Evolutionary conservation across 2,329 filamentous ascomycete species (phyloP), one percentile per base, ranked within the genome.

Genomic region (Chaetomium strumarium): DNA sequence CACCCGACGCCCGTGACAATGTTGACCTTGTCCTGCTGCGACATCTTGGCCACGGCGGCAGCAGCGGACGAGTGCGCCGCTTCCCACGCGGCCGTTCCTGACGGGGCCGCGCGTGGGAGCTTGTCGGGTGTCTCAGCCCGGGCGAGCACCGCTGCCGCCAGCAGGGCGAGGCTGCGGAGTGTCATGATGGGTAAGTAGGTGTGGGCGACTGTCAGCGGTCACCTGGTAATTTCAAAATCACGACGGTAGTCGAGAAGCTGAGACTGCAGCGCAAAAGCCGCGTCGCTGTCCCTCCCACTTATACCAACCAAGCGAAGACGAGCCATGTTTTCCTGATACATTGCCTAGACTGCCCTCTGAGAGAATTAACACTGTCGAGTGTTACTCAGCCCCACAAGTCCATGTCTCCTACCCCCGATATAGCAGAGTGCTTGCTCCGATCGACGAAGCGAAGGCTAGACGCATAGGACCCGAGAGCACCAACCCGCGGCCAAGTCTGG

Each of bases 1-100:
- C 86, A 91, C 19, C 88, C 88, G 3, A 83, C 79, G 12, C 89
- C 89, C 0, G 86, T 88, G 4, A 88, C 90, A 54, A 93, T 76
- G 63, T 85, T 86, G 62, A 92, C 79, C 69, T 93, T 95, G 66
- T 93, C 88, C 2, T 80, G 72, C 42, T 88, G 73, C 11, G 81
- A 86, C 74, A 95, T 84, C 64, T 81, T 79, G 33, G 75, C 74
- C 4, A 95, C 79, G 55, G 91, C 70, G 5, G 77, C 70, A 13
- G 81, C 77, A 0, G 88, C 88, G 65, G 88, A 88, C 42, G 72
- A 68, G 66, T 90, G 89, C 51, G 85, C 86, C 11, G 83, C 75
- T 20, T 74, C 74, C 88, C 88, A 93, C 43, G 70, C 67, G 9
- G 51, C 53, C 7, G 58, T 34, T 16, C 58, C 60, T 6, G 46